Base-by-base conservation (phyloP, 1,139 yeast genomes). In the Blastobotrys petasosporus region DNA sequence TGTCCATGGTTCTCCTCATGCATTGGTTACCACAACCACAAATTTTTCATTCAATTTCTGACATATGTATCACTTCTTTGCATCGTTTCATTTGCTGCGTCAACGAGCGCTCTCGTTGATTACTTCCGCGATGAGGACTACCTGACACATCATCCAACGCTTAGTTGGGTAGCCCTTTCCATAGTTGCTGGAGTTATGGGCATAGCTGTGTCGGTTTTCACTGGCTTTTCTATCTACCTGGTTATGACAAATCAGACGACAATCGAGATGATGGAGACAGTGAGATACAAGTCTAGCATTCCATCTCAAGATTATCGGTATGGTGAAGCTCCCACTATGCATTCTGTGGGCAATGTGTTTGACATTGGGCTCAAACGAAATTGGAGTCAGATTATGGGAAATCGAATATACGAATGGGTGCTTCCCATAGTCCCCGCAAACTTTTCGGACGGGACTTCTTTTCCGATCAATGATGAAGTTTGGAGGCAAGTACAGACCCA, bases 1-100 rank as follows among this genome's bases (percentile, higher is more conserved):
- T 92, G 98, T 62, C 97, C 98, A 0, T 92, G 98, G 98, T 88
- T 92, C 61, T 80, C 95, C 4, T 73, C 79, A 10, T 92, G 98
- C 63, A 78, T 94, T 47, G 98, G 98, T 0, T 83, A 75, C 65
- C 68, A 68, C 40, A 90, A 90, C 65, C 90, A 86, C 58, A 85
- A 86, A 65, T 77, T 70, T 59, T 90, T 87, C 61, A 63, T 87
- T 17, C 95, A 88, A 63, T 84, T 85, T 59, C 65, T 92, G 47
- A 39, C 73, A 9, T 83, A 84, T 59, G 70, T 79, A 4, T 65
- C 80, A 1, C 37, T 74, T 1, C 82, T 80, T 51, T 70, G 80
- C 6, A 44, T 66, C 2, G 51, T 75, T 23, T 74, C 73, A 8
- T 58, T 74, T 20, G 30, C 60, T 0, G 60, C 74, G 1, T 62